Evolutionary conservation across 2,329 filamentous ascomycete genomes (phyloP), one percentile per base, ranked within the genome.

Genomic region (Alternaria gansuensis): DNA sequence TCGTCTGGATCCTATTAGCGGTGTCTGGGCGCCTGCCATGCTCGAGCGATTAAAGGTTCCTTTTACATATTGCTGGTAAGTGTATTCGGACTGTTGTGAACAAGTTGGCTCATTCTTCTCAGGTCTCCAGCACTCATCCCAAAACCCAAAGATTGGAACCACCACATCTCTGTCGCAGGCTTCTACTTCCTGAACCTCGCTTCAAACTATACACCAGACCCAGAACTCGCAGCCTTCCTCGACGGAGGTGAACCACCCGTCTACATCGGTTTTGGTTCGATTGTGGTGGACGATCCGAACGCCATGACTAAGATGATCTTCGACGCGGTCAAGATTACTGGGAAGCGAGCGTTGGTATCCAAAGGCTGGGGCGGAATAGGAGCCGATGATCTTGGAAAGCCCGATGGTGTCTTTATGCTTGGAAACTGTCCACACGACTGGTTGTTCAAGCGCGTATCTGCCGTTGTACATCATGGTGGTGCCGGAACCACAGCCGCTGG

Each of bases 331-430:
- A 76, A 75, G 49, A 81, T 83, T 9, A 83, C 88, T 0, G 90
- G 90, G 1, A 84, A 91, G n/a, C 84, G 92, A 56, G 92, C 92
- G 2, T 79, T 96, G 1, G 89, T 96, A 0, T 94, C 91, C 0
- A 93, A 94, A 71, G 93, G 92, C 14, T 96, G 92, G 93, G 92
- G 92, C 48, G 92, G 92, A 0, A 82, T 96, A 7, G 92, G 92
- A 29, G 89, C 86, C 0, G 90, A 92, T 34, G 70, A 78, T 26
- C 67, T 67, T 82, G 87, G 31, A 1, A 72, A 92, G n/a, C 91
- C 91, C 0, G 87, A 92, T 2, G 87, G 87, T 4, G 87, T 96
- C 2, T 92, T 91, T 72, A 92, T 96, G 87, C 82, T 96, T 36
- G 92, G 90, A 10, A 95, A 94, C 69, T 88, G 89, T 43, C 92